These are phyloP conservation scores for Sphagnum contortum DNA, from an alignment of 225 moss, liverwort and hornwort genomes.

Conservation along the genomic window DNA sequence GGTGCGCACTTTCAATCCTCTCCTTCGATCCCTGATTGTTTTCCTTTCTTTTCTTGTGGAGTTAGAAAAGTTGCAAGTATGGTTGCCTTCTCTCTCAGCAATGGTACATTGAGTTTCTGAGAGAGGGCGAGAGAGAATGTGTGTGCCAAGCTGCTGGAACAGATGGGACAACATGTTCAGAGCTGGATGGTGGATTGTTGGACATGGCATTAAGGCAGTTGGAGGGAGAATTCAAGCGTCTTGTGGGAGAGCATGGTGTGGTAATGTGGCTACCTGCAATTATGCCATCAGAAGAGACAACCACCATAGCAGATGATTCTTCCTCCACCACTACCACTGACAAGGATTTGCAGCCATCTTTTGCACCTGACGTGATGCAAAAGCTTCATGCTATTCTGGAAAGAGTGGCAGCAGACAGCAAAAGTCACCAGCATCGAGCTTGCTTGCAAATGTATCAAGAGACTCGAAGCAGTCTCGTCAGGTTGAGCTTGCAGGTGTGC, in stretches of 20 bases:
- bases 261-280: conserved; percentile 48
- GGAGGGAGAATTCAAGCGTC: conserved; percentile 55
- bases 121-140: too few species aligned
- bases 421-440: conserved; percentile 42
- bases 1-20: too few species aligned
- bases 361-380: conserved; percentile 32
- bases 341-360: conserved; percentile 2
- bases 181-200: conserved; percentile 51
- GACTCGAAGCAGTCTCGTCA: conserved; percentile 35
- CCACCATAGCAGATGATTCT: conserved; percentile 7
- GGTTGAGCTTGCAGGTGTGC: conserved; percentile 47
- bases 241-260: conserved; percentile 55
- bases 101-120: too few species aligned
- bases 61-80: too few species aligned
- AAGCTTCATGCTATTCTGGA: conserved; percentile 66
- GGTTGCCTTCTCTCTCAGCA: too few species aligned
- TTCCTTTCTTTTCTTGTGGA: too few species aligned
- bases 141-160: too few species aligned
- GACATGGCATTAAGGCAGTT: conserved; percentile 59
- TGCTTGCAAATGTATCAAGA: conserved; percentile 61
- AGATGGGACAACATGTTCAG: too few species aligned
- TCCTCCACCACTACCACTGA: not conserved
- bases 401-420: conserved; percentile 23
- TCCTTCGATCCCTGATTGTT: too few species aligned
- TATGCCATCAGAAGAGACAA: conserved; percentile 8